These are phyloP conservation scores for Aspergillus novoparasiticus DNA, from an alignment of 2,329 filamentous ascomycete species.

Conservation along the genomic window DNA sequence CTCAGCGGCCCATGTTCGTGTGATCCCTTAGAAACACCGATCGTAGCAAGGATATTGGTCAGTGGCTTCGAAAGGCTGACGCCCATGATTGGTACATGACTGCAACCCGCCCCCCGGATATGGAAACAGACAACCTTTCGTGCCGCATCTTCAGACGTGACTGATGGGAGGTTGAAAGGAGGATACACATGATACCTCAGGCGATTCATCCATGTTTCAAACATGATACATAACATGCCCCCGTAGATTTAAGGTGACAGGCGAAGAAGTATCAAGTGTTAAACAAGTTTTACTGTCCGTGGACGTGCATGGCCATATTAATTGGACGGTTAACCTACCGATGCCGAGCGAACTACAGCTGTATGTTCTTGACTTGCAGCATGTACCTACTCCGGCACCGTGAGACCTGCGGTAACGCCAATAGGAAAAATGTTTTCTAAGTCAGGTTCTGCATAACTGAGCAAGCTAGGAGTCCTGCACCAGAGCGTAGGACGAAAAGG, in stretches of 20 bases:
- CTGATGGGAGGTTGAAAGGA: background rate
- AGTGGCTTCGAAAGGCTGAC: slow-evolving; percentile 9
- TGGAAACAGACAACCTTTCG: background rate
- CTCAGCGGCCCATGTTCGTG: slow-evolving; percentile 16
- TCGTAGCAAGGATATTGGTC: slow-evolving; percentile 10
- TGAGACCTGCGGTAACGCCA: slow-evolving; percentile 2
- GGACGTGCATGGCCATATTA: background rate
- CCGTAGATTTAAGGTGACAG: background rate
- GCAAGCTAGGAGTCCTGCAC: slow-evolving; percentile 1
- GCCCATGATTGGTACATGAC: slow-evolving; percentile 6
- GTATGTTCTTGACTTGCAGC: slow-evolving; percentile 4
- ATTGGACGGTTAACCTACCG: background rate
- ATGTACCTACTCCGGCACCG: background rate
- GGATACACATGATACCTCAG: background rate
- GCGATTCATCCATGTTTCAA: slow-evolving; percentile 7
- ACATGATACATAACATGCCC: background rate
- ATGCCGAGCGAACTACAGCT: slow-evolving; percentile 1
- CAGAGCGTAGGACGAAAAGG: background rate
- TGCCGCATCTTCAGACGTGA: background rate
- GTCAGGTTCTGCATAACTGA: slow-evolving; percentile 3
- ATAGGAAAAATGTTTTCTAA: background rate
- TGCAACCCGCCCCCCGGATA: background rate
- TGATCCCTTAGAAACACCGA: slow-evolving; percentile 14
- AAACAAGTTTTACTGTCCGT: background rate
- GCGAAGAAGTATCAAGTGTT: background rate